These are phyloP conservation scores for Polygonum maritimum DNA, from an alignment of 148 eudicot species.

Conservation along the genomic window DNA sequence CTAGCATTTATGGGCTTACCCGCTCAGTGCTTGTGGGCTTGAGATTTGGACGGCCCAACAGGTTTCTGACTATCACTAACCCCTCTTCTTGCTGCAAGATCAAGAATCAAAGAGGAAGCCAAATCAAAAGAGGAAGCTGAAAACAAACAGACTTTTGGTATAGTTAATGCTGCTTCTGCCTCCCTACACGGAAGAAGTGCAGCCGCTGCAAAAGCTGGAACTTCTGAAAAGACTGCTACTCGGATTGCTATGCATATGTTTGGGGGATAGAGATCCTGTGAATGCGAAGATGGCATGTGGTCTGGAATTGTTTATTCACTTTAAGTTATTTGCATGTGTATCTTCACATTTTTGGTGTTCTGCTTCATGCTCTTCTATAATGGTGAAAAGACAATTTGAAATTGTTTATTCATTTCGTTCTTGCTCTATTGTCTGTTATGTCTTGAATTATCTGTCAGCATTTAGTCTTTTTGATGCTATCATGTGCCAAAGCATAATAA, in stretches of 20 bases:
- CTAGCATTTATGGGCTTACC: too few species aligned
- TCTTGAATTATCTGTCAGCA: neutral
- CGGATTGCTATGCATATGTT: conserved; percentile 93
- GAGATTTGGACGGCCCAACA: too few species aligned
- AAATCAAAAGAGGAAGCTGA: conserved; percentile 41
- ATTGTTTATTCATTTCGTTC: neutral
- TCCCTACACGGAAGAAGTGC: conserved; percentile 98
- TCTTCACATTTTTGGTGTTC: neutral
- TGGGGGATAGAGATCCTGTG: conserved; percentile 91
- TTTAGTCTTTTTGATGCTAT: neutral
- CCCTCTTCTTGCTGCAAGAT: conserved; percentile 74
- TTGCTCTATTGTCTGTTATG: neutral
- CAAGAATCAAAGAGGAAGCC: conserved; percentile 65
- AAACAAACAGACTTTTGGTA: conserved; percentile 50
- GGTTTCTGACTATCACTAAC: conserved; percentile 22
- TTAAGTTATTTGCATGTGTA: neutral
- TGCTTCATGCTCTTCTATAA: neutral
- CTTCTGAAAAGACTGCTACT: conserved; percentile 92
- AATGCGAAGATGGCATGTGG: conserved; percentile 96
- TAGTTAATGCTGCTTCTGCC: conserved; percentile 99
- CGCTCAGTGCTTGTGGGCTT: too few species aligned
- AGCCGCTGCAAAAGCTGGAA: conserved; percentile 73
- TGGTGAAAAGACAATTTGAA: neutral
- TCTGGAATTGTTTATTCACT: conserved; percentile 27
- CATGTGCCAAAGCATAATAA: neutral